Base-by-base conservation (phyloP, 192 early-diverging fungal genomes). In the Backusella tarrabulga region DNA sequence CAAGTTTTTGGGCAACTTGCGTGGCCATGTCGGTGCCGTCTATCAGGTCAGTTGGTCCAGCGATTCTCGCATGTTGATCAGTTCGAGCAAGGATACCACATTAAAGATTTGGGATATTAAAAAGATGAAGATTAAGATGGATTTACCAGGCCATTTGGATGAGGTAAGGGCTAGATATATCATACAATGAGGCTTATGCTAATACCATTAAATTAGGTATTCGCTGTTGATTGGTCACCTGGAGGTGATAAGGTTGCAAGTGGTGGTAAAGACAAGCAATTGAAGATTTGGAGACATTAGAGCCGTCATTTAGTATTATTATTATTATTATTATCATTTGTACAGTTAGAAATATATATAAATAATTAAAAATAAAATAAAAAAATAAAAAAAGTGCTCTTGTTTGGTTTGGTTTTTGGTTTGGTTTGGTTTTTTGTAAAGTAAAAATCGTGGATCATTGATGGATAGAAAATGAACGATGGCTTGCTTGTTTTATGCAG, bases 21-120 rank as follows among this genome's bases (percentile, higher is more conserved):
- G 96, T 26, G 98, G 98, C 35, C 98, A 99, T 79, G 98, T 99
- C 21, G 93, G 94, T 38, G 94, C 96, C 2, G 98, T 99, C 11
- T 99, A 97, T 88, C 97, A 97, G 86, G 93, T 97, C 41, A 92
- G 92, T 77, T 99, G 94, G 92, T 97, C 96, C 12, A 89, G 94
- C 1, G 97, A 99, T 78, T 95, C 93, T 72, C 91, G 97, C 32
- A 92, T 97, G 91, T 79, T 99, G 46, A 88, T 97, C 69, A 96
- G 94, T 68, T 88, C 93, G 15, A 95, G 93, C 76, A 92, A 95
- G 78, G 97, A 99, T 83, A 95, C 92, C 66, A 98, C 96, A 29
- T 84, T 95, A 40, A 99, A 98, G 87, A 88, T 94, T 35, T 99
- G 95, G 96, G 96, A 97, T 82, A 80, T 97, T 76, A 93, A 93